Conservation (phyloP, 192 early-diverging fungal genomes). For the Coemansia asiatica region DNA sequence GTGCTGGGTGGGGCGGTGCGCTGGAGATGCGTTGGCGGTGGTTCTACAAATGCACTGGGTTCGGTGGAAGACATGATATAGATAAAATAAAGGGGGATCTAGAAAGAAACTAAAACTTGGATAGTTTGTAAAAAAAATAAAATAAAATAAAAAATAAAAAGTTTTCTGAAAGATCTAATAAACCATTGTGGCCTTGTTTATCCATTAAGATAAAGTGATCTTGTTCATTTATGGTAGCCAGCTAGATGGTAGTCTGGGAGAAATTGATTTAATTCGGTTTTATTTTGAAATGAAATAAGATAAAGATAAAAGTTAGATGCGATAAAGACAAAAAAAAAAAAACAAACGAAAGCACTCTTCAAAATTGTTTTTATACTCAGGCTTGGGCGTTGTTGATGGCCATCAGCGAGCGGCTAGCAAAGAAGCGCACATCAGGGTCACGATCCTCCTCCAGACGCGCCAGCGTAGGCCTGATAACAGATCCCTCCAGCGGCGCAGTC, state of each 20-base stretch:
- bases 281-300: too few species aligned
- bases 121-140: too few species aligned
- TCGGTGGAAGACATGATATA: background rate
- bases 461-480: slow-evolving; percentile 79
- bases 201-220: too few species aligned
- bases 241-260: too few species aligned
- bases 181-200: too few species aligned
- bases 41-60: background rate
- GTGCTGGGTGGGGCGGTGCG: slow-evolving; percentile 2
- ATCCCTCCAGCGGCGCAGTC: slow-evolving; percentile 60
- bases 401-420: slow-evolving; percentile 73
- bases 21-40: slow-evolving; percentile 27
- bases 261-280: slow-evolving; percentile 24
- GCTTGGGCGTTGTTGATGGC: slow-evolving; percentile 18
- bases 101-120: too few species aligned
- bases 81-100: background rate
- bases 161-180: too few species aligned
- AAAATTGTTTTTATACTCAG: too few species aligned
- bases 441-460: slow-evolving; percentile 81
- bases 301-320: too few species aligned
- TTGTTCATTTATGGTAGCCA: too few species aligned
- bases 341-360: too few species aligned
- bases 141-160: too few species aligned
- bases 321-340: slow-evolving; percentile 7
- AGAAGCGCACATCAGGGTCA: slow-evolving; percentile 94